Conservation (phyloP, 345 rosid genomes). For the Eucalyptus regnans region DNA sequence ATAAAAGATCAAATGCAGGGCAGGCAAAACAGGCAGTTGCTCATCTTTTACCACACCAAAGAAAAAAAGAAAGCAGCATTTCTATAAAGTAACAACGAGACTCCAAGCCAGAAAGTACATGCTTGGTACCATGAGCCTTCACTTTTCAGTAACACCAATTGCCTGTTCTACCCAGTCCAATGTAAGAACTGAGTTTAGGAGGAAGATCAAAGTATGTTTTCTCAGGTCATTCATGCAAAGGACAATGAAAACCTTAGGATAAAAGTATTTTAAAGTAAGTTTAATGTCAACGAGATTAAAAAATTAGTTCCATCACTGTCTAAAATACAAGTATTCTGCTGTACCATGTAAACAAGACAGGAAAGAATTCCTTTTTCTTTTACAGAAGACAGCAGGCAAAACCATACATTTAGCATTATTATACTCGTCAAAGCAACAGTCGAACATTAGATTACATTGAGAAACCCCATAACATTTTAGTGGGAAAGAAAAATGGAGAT, state of each 20-base stretch:
- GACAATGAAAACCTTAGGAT: neutral
- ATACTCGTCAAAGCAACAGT: neutral
- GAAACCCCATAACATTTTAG: neutral
- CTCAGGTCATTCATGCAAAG: neutral
- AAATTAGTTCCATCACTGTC: neutral
- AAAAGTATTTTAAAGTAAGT: neutral
- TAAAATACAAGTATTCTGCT: neutral
- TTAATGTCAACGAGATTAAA: neutral
- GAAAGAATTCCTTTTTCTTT: neutral
- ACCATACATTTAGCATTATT: neutral
- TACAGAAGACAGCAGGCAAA: neutral
- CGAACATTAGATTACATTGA: neutral
- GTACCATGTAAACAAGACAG: neutral
- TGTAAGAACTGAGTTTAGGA: neutral
- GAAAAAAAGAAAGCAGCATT: neutral
- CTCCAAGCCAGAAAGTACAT: neutral
- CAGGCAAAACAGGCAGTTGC: neutral
- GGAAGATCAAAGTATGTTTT: neutral
- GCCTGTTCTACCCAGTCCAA: neutral
- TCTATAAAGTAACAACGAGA: neutral
- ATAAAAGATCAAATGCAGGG: neutral
- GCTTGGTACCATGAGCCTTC: neutral
- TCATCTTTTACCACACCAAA: neutral
- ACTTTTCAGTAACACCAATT: neutral
- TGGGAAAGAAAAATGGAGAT: neutral